These are phyloP conservation scores for Abrus precatorius DNA, from an alignment of 306 rosid genomes.

Conservation along the genomic window DNA sequence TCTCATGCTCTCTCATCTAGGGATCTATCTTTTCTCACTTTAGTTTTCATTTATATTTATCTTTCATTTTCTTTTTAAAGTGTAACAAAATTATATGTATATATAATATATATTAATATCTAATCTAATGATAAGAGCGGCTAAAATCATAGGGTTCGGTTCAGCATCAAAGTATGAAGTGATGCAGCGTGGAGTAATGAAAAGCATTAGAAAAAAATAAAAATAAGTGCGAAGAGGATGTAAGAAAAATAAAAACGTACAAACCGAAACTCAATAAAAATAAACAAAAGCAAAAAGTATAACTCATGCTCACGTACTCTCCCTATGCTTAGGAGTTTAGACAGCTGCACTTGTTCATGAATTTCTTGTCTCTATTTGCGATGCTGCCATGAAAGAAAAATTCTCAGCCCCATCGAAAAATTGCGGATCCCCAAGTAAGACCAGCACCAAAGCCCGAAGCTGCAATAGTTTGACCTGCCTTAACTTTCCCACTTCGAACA, in stretches of 20 bases:
- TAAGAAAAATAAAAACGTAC: too few relatives aligned
- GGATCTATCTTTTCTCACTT: neutral
- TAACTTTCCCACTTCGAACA: constrained; percentile 79
- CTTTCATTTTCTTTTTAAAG: neutral
- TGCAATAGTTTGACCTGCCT: constrained; percentile 85
- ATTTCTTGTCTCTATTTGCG: constrained; percentile 11
- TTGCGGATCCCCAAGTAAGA: constrained; percentile 95
- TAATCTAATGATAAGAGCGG: too few relatives aligned
- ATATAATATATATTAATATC: too few relatives aligned
- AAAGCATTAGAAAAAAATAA: too few relatives aligned
- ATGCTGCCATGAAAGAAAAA: constrained; percentile 4
- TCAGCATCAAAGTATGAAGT: too few relatives aligned
- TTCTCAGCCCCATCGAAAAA: constrained; percentile 83
- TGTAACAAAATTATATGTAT: too few relatives aligned
- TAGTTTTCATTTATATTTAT: neutral
- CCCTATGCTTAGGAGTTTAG: neutral
- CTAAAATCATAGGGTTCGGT: too few relatives aligned
- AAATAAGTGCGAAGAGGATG: too few relatives aligned
- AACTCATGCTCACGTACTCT: too few relatives aligned
- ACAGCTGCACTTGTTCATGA: constrained; percentile 39
- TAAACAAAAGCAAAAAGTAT: too few relatives aligned
- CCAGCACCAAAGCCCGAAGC: constrained; percentile 97
- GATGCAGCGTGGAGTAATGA: too few relatives aligned
- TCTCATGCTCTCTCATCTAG: constrained; percentile 14
- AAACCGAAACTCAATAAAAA: too few relatives aligned